These are phyloP conservation scores for Penicillium macrosclerotiorum DNA, from an alignment of 495 filamentous ascomycete genomes.

Conservation along the genomic window DNA sequence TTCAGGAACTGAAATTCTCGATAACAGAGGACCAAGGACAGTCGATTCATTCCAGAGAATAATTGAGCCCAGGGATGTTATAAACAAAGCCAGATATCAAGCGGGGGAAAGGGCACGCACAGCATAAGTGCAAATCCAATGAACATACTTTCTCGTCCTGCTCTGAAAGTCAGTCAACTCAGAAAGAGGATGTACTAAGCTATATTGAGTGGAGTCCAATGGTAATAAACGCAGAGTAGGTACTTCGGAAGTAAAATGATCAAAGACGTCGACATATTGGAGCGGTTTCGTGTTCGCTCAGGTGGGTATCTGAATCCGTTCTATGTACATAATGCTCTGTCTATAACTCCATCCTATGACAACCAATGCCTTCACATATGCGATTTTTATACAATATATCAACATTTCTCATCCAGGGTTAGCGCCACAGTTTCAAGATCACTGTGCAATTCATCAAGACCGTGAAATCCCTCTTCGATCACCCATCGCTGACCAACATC, in stretches of 20 bases:
- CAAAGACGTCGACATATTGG: not conserved
- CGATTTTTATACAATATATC: constrained; percentile 5
- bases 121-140: no score
- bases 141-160: no score
- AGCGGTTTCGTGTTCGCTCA: constrained; percentile 3
- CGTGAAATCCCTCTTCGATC: constrained; percentile 86
- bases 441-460: constrained; percentile 47
- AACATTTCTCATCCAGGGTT: constrained; percentile 8
- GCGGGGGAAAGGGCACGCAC: no score
- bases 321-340: constrained; percentile 25
- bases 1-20: no score
- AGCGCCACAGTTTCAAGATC: constrained; percentile 19
- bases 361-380: no score
- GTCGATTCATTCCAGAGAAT: no score
- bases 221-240: not conserved
- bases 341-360: constrained; percentile 14
- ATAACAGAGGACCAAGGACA: no score
- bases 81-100: no score
- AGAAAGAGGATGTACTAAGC: no score
- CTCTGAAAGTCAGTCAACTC: no score
- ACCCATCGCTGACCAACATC: constrained; percentile 65
- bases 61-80: no score
- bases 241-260: not conserved
- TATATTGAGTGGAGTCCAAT: not conserved
- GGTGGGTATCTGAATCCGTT: constrained; percentile 22